phyloP scores from a whole-genome alignment of 176 grass and related monocot genomes.

The Metroxylon sagu region DNA sequence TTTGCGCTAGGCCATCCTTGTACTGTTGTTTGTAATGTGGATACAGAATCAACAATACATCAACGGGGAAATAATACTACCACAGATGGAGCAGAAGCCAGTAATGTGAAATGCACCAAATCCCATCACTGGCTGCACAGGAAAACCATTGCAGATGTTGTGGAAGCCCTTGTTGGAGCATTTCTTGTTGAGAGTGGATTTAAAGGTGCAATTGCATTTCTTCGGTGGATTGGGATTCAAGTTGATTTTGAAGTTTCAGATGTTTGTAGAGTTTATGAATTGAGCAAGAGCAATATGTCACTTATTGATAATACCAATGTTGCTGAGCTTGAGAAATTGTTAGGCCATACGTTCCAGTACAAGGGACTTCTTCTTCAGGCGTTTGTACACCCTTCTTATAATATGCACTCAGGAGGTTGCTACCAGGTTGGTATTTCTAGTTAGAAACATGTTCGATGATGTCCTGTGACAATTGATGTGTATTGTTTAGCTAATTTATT shows the following conservation, averaged over 20 bases:
- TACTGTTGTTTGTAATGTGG: slow-evolving; percentile 59
- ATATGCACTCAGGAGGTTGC: slow-evolving; percentile 74
- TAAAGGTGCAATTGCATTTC: slow-evolving; percentile 79
- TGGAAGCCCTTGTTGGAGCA: slow-evolving; percentile 81
- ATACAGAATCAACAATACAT: slow-evolving; percentile 49
- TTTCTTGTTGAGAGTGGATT: slow-evolving; percentile 95
- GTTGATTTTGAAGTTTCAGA: slow-evolving; percentile 48
- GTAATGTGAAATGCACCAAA: slow-evolving; percentile 56
- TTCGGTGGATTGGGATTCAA: slow-evolving; percentile 74
- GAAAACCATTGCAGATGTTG: slow-evolving; percentile 81
- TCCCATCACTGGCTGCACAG: slow-evolving; percentile 87
- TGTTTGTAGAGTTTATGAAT: slow-evolving; percentile 45
- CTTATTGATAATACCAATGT: slow-evolving; percentile 37
- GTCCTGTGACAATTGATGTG: too few species aligned
- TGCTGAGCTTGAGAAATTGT: slow-evolving; percentile 52
- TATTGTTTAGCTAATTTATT: too few species aligned
- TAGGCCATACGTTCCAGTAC: slow-evolving; percentile 53
- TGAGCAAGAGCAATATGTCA: slow-evolving; percentile 57
- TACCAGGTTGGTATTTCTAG: slow-evolving; percentile 55
- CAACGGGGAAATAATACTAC: slow-evolving; percentile 22
- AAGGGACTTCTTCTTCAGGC: slow-evolving; percentile 83
- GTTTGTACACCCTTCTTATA: slow-evolving; percentile 74
- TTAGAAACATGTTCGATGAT: background rate
- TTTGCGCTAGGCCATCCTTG: slow-evolving; percentile 76
- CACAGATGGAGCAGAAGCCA: slow-evolving; percentile 30